These are phyloP conservation scores for Daedaleopsis sinensis DNA, from an alignment of 768 basidiomycete species.

Conservation along the genomic window DNA sequence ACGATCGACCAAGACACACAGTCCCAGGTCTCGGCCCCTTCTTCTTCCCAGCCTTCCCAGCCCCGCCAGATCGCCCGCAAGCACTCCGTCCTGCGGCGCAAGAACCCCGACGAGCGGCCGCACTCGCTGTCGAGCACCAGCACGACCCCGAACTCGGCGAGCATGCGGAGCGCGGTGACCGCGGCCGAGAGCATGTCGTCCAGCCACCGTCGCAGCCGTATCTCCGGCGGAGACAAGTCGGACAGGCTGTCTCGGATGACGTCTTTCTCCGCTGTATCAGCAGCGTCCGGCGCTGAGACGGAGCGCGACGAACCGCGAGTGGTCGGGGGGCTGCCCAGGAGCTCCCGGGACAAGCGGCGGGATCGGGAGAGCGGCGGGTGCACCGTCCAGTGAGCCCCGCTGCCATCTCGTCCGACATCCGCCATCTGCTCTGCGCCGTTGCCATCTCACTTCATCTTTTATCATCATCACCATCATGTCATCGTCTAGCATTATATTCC, in stretches of 20 bases:
- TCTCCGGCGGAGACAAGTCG: constrained; percentile 30
- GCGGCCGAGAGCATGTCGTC: constrained; percentile 46
- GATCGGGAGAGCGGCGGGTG: constrained; percentile 44
- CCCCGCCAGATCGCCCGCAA: constrained; percentile 31
- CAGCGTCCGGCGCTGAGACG: constrained; percentile 26
- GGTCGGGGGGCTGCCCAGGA: constrained; percentile 39
- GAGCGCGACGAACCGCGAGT: constrained; percentile 33
- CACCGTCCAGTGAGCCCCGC: constrained; percentile 44
- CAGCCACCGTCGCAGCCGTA: constrained; percentile 31
- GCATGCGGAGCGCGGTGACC: constrained; percentile 60
- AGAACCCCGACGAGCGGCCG: constrained; percentile 48
- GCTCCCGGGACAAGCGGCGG: constrained; percentile 36
- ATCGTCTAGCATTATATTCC: not conserved
- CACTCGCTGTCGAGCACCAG: constrained; percentile 62
- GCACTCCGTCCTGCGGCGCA: constrained; percentile 41
- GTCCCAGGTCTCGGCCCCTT: constrained; percentile 17
- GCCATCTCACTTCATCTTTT: not conserved
- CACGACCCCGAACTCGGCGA: constrained; percentile 53
- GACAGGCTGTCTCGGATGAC: constrained; percentile 39
- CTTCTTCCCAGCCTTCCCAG: constrained; percentile 39
- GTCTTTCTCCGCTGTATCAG: constrained; percentile 37
- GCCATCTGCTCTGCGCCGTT: not conserved
- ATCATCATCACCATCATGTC: not conserved
- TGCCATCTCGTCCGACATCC: not conserved
- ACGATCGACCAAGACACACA: constrained; percentile 23